These are phyloP conservation scores for Porcisia deanei DNA, from an alignment of 208 protist species.

Conservation along the genomic window DNA sequence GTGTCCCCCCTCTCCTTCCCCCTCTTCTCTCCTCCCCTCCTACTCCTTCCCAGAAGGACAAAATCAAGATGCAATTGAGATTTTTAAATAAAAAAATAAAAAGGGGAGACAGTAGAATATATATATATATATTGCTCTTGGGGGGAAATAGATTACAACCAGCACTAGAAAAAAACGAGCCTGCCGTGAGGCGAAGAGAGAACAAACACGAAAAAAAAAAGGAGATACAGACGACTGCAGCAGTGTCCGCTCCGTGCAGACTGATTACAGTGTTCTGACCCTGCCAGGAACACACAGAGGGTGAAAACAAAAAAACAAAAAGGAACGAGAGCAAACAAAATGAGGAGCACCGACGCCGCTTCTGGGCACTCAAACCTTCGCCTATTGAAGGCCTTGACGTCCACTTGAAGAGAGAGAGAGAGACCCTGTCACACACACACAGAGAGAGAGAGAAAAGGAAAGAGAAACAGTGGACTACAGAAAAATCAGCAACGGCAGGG, in stretches of 20 bases:
- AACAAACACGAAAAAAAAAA: background rate
- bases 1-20: background rate
- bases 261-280: background rate
- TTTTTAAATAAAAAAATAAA: too few species aligned
- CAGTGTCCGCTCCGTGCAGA: background rate
- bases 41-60: too few species aligned
- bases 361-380: background rate
- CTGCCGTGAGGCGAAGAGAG: background rate
- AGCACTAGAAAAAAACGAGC: background rate
- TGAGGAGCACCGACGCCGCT: background rate
- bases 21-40: background rate
- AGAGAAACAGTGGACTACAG: background rate
- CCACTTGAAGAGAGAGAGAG: background rate
- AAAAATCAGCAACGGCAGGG: background rate
- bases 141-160: too few species aligned
- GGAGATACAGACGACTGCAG: background rate
- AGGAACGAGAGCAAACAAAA: background rate
- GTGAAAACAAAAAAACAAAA: background rate
- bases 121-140: background rate
- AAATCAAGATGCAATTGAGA: too few species aligned
- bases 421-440: background rate
- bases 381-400: background rate
- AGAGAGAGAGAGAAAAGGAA: background rate
- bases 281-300: too few species aligned
- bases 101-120: background rate